phyloP scores from a whole-genome alignment of 1,139 yeast genomes.

The Diutina catenulata region DNA sequence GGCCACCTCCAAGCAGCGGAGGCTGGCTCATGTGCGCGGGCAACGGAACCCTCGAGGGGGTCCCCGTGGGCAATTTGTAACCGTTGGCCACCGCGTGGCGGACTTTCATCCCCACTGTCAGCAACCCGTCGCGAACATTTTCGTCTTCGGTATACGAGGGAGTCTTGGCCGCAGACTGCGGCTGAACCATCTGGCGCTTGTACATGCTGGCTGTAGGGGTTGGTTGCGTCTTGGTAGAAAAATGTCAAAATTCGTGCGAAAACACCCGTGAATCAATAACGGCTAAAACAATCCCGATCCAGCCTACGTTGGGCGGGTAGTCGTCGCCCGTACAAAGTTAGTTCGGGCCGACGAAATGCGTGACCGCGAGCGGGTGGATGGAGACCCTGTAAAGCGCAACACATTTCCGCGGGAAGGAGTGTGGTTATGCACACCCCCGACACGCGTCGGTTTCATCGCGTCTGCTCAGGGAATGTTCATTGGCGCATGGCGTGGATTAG shows the following conservation, averaged over 20 bases:
- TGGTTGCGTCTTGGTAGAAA: neutral
- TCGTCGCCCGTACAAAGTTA: neutral
- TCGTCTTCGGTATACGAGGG: neutral
- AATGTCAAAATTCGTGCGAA: neutral
- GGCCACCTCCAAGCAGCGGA: neutral
- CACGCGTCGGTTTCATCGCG: too few species aligned
- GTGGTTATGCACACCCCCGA: too few species aligned
- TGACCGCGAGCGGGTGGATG: too few species aligned
- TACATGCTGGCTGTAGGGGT: neutral
- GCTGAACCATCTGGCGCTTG: neutral
- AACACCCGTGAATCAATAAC: neutral
- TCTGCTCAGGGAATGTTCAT: too few species aligned
- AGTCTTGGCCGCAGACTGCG: neutral
- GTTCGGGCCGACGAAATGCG: too few species aligned
- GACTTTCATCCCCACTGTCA: conserved; percentile 1
- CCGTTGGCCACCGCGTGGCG: conserved; percentile 2
- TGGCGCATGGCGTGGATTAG: too few species aligned
- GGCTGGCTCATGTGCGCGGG: conserved; percentile 1
- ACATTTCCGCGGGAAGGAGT: too few species aligned
- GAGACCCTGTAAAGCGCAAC: too few species aligned
- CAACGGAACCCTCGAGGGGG: neutral
- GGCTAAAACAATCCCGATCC: neutral
- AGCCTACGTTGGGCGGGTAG: neutral
- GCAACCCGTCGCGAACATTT: neutral
- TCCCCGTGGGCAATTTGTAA: neutral